Base-by-base conservation (phyloP, 108 stramenopile species). In the Nitzschia sp. region DNA sequence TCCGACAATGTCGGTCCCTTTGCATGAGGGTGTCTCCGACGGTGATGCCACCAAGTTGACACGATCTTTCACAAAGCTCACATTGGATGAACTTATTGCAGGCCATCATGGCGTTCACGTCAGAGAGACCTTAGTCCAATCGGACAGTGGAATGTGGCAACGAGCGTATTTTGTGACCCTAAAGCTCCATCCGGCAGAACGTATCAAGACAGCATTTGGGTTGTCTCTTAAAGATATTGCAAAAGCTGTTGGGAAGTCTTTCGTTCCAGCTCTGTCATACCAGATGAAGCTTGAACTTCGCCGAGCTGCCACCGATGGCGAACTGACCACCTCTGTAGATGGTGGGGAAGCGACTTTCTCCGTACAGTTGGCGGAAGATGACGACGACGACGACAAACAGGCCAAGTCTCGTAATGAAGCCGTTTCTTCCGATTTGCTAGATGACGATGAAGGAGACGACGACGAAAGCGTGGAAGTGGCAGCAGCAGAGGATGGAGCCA, bases 1-100 rank as follows among this genome's bases (percentile, higher is more conserved):
- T 41, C 99, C 99, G 40, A 88, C 95, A 3, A 98, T 98, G 96
- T 93, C 86, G 6, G 89, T 98, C 2, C 97, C 97, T 7, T 71
- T 99, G 26, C 57, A 56, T 42, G 25, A 67, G 8, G 69, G 63
- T 6, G 83, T 95, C 8, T 65, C 74, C 0, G 89, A 85, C 10
- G 59, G 68, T 8, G 71, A 81, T 66, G 93, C 92, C 17, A 57
- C 83, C 22, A 72, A 77, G 39, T 69, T 96, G 10, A 94, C 96
- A 8, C 72, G 90, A 53, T 60, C 73, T 15, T 91, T 92, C 69
- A 80, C 89, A 0, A 88, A 84, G 60, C 71, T 98, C 0, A 88
- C 94, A 0, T 76, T 99, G 0, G 80, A 81, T 67, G 93, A 95
- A 76, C 77, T 99, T 1, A 81, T 99, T 60, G 78, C 91, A 52